These are phyloP conservation scores for Suillus subalutaceus DNA, from an alignment of 768 basidiomycete species.

Conservation along the genomic window DNA sequence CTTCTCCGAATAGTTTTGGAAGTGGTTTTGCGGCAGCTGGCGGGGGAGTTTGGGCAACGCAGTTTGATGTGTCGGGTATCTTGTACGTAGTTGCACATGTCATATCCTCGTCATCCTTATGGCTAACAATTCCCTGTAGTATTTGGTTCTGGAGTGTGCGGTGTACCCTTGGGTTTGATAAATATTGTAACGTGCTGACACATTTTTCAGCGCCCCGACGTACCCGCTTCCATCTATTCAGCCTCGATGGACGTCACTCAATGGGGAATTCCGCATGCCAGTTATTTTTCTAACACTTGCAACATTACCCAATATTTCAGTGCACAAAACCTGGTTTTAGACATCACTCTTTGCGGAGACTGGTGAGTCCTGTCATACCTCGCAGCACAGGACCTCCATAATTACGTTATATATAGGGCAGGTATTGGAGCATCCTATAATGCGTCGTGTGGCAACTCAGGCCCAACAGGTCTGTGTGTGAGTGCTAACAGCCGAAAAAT, in stretches of 20 bases:
- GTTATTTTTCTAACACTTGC: conserved; percentile 44
- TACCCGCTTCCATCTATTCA: conserved; percentile 40
- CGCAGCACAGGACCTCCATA: neutral
- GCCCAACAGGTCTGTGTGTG: conserved; percentile 46
- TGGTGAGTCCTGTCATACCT: conserved; percentile 39
- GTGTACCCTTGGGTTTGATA: conserved; percentile 11
- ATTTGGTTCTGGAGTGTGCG: conserved; percentile 55
- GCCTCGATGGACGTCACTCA: conserved; percentile 40
- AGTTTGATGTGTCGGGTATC: conserved; percentile 62
- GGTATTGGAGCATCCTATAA: conserved; percentile 47
- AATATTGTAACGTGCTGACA: conserved; percentile 18
- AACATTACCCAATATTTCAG: conserved; percentile 49
- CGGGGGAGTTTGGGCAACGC: conserved; percentile 71
- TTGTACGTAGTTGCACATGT: conserved; percentile 37
- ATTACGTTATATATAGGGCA: conserved; percentile 42
- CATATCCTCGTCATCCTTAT: neutral
- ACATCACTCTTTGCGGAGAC: conserved; percentile 57
- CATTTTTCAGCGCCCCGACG: conserved; percentile 33
- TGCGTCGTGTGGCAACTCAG: conserved; percentile 42
- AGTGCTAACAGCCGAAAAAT: conserved; percentile 17
- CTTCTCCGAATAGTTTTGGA: conserved; percentile 31
- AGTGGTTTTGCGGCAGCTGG: conserved; percentile 35
- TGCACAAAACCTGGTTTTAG: conserved; percentile 53
- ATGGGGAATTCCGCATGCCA: conserved; percentile 51
- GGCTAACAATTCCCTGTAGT: conserved; percentile 25